Evolutionary conservation across 306 rosid genomes (phyloP).

Genomic region (Hippophae gyantsensis): DNA sequence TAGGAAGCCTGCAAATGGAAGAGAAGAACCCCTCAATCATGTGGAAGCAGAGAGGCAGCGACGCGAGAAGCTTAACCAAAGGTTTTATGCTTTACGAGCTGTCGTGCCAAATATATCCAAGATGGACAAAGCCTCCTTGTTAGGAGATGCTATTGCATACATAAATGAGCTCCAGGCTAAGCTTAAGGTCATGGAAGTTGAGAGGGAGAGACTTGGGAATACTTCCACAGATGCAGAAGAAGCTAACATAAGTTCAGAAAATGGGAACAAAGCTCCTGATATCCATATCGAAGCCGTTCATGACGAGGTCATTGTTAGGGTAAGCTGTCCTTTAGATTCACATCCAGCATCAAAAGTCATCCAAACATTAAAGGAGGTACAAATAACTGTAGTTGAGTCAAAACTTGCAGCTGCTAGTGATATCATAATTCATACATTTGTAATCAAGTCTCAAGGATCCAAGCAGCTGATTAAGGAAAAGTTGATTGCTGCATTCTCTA

Average conservation of each 20-base stretch:
- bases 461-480: conserved; percentile 74
- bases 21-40: conserved; percentile 92
- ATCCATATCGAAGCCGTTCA: conserved; percentile 46
- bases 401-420: conserved; percentile 46
- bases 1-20: conserved; percentile 88
- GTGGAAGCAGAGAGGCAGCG: conserved; percentile 99
- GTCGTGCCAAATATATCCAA: conserved; percentile 94
- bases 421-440: conserved; percentile 62
- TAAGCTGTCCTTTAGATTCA: conserved; percentile 54
- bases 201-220: conserved; percentile 34
- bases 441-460: conserved; percentile 54
- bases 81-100: conserved; percentile 83
- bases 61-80: conserved; percentile 92
- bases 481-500: conserved; percentile 65
- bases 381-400: conserved; percentile 52
- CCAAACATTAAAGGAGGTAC: conserved; percentile 53
- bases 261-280: conserved; percentile 24
- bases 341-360: conserved; percentile 70
- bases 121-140: conserved; percentile 96
- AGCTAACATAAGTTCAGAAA: conserved; percentile 26
- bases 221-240: conserved; percentile 44
- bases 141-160: conserved; percentile 90
- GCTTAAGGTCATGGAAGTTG: conserved; percentile 55
- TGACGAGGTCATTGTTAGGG: conserved; percentile 57
- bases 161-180: conserved; percentile 79